Percentiles rank a stretch among this genome's conserved stretches.
These are phyloP conservation scores for Thielaviopsis ethacetica DNA, from an alignment of 2,329 filamentous ascomycete genomes.

Conservation along the genomic window DNA sequence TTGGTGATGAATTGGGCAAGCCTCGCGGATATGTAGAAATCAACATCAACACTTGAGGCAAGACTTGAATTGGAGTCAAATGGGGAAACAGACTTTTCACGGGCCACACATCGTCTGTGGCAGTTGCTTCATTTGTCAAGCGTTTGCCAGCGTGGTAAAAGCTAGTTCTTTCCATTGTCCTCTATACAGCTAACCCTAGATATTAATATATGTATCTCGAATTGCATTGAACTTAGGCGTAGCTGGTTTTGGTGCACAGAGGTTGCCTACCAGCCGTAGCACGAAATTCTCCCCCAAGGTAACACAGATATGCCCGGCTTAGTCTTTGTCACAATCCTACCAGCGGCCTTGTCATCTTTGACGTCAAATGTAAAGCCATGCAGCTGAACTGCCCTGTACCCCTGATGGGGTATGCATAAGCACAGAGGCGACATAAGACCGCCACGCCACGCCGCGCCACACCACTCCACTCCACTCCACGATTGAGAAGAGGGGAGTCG, in stretches of 20 bases:
- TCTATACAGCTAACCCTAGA: too few species aligned
- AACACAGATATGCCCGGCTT: background rate
- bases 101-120: background rate
- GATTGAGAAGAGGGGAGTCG: background rate
- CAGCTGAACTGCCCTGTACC: too few species aligned
- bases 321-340: background rate
- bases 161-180: too few species aligned
- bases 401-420: background rate
- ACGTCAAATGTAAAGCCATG: too few species aligned
- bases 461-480: too few species aligned
- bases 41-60: background rate
- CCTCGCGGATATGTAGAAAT: background rate
- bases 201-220: too few species aligned
- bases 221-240: too few species aligned
- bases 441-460: too few species aligned
- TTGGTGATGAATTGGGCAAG: background rate
- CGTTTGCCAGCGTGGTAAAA: too few species aligned
- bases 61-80: background rate
- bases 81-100: background rate
- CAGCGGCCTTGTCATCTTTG: background rate
- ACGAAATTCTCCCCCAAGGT: background rate
- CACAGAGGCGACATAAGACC: background rate
- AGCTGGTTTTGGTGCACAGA: background rate
- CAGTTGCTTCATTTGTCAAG: too few species aligned
- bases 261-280: background rate